Evolutionary conservation across 345 rosid species (phyloP), one percentile per base, ranked within the genome.

Genomic region (Camelina neglecta): DNA sequence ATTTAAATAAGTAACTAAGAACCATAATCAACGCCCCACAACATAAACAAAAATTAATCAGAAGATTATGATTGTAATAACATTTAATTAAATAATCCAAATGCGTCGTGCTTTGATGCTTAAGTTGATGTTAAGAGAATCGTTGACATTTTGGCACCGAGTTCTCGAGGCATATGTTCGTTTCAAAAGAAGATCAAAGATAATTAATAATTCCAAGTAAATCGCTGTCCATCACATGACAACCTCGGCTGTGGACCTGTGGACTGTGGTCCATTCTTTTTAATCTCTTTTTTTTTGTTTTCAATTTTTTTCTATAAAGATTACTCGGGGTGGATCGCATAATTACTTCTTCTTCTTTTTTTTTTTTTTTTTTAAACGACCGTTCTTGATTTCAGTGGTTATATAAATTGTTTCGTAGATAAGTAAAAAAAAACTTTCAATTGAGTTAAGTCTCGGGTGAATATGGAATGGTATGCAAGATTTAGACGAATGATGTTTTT

Each of bases 91-190:
- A 55, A 47, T 71, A 58, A 44, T 56, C 15, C 7, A 38, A 39
- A 76, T 18, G 41, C 73, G 68, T 71, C 57, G 81, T 71, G 81
- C 68, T 65, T 71, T 39, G 76, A 71, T 71, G 66, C 66, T 56
- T 77, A 64, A 36, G 72, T 38, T 58, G 60, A 65, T 72, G 63
- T 71, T 41, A 71, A 65, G 47, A 58, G 72, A 71, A 71, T 71
- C 73, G 76, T 77, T 77, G 81, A 77, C 81, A 77, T 77, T 65
- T 58, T 71, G 72, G 76, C 72, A 77, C 61, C 58, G 67, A 65
- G 63, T 65, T 71, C 81, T 77, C 73, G 39, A 71, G 81, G 73
- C 76, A 71, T 77, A 65, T 65, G 41, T 71, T 65, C 73, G 56
- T 69, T 71, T 59, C 57, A 65, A 71, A 71, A 71, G 48, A 66